phyloP scores from a whole-genome alignment of 495 filamentous ascomycete species.

The Penicillium robsamsonii region DNA sequence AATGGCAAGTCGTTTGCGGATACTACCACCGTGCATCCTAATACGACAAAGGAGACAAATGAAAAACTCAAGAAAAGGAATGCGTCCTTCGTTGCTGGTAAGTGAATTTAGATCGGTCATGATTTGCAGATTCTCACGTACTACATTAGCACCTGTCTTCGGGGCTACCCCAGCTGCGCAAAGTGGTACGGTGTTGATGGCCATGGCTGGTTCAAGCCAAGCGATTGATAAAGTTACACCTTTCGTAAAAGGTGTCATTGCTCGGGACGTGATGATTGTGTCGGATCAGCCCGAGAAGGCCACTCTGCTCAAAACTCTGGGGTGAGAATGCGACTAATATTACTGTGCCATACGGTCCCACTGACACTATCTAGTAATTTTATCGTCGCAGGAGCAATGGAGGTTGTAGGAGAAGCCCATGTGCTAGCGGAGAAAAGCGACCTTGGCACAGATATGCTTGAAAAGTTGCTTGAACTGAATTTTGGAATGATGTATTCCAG shows the following conservation, averaged over 20 bases:
- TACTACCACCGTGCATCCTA: conserved; percentile 15
- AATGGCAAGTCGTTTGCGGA: conserved; percentile 10
- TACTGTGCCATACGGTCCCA: not conserved
- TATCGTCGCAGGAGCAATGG: conserved; percentile 14
- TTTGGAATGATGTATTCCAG: conserved; percentile 8
- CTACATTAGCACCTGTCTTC: conserved; percentile 9
- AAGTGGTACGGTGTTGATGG: conserved; percentile 10
- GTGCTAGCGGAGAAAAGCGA: conserved; percentile 18
- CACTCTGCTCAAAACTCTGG: conserved; percentile 13
- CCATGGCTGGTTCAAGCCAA: not conserved
- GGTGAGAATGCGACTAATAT: not conserved
- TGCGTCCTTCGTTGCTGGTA: conserved; percentile 12
- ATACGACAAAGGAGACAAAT: conserved; percentile 1
- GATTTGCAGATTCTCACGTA: not conserved
- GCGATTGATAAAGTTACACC: not conserved
- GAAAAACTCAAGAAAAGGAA: not conserved
- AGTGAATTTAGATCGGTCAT: not conserved
- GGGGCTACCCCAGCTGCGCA: conserved; percentile 13
- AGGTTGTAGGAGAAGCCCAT: conserved; percentile 17
- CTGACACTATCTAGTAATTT: conserved; percentile 11
- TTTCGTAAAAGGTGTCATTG: conserved; percentile 11
- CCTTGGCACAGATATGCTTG: conserved; percentile 9
- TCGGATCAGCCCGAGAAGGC: conserved; percentile 13
- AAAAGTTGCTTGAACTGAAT: conserved; percentile 15
- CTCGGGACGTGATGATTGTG: conserved; percentile 14